Evolutionary conservation across 2,329 filamentous ascomycete species (phyloP).

Genomic region (Sphaerulina vaccinii): DNA sequence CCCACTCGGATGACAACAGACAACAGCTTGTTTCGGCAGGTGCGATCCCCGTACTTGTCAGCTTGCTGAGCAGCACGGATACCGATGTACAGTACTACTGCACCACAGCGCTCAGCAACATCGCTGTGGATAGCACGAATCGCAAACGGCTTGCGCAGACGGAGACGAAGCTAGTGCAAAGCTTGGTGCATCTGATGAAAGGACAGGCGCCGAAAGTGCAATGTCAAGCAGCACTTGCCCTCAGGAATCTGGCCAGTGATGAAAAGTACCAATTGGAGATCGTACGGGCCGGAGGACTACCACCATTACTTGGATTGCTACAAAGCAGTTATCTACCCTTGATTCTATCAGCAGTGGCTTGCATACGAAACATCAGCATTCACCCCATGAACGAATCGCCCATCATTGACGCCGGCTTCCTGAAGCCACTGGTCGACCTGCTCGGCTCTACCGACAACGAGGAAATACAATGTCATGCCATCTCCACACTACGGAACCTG

Average conservation of each 20-base stretch:
- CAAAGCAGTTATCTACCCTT: constrained; percentile 95
- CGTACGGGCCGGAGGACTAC: constrained; percentile 81
- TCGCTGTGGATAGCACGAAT: constrained; percentile 90
- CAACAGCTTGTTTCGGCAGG: constrained; percentile 96
- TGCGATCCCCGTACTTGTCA: constrained; percentile 95
- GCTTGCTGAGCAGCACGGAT: constrained; percentile 86
- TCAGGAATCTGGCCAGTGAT: constrained; percentile 93
- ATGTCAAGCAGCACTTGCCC: constrained; percentile 90
- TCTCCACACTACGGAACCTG: constrained; percentile 91
- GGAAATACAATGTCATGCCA: constrained; percentile 98
- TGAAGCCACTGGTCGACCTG: constrained; percentile 89
- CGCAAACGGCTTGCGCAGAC: constrained; percentile 86
- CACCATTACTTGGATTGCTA: constrained; percentile 80
- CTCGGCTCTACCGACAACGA: constrained; percentile 95
- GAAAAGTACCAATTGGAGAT: constrained; percentile 99
- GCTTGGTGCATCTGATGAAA: constrained; percentile 93
- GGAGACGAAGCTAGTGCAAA: constrained; percentile 88
- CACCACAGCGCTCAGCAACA: constrained; percentile 97
- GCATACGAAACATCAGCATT: constrained; percentile 98
- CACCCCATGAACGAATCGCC: constrained; percentile 97
- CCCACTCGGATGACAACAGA: constrained; percentile 97
- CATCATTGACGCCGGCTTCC: constrained; percentile 95
- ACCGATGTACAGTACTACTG: constrained; percentile 99
- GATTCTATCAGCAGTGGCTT: constrained; percentile 94
- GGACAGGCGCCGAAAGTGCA: constrained; percentile 96